A percentile compares a stretch with the other conserved stretches of the same genome.
These are phyloP conservation scores for Phytophthora hibernalis DNA, from an alignment of 352 stramenopile species.

Conservation along the genomic window DNA sequence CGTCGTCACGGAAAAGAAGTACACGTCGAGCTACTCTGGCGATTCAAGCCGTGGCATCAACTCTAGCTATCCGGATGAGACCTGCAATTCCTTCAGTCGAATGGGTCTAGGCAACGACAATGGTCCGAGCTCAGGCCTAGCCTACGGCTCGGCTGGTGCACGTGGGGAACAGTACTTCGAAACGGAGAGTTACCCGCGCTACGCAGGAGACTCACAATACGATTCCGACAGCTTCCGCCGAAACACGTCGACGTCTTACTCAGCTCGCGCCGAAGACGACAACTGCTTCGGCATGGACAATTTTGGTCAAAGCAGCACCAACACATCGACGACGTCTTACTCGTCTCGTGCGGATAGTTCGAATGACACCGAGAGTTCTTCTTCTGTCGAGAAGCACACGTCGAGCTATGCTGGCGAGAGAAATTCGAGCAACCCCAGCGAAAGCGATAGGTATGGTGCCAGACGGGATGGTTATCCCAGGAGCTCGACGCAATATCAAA, in stretches of 20 bases:
- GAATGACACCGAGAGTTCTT: slow-evolving; percentile 4
- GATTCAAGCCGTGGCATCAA: slow-evolving; percentile 7
- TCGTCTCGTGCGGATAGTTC: slow-evolving; percentile 1
- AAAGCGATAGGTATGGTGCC: slow-evolving; percentile 2
- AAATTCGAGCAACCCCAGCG: not conserved
- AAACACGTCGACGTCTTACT: not conserved
- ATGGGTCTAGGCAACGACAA: not conserved
- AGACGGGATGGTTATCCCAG: slow-evolving; percentile 8
- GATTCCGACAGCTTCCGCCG: not conserved
- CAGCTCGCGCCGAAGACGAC: not conserved
- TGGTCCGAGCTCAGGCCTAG: not conserved
- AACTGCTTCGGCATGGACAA: slow-evolving; percentile 2
- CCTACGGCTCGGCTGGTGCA: not conserved
- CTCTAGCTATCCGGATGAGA: slow-evolving; percentile 4
- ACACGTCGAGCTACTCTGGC: not conserved
- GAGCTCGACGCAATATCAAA: slow-evolving; percentile 1
- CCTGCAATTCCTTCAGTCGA: slow-evolving; percentile 2
- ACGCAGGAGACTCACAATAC: not conserved
- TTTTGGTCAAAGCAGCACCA: not conserved
- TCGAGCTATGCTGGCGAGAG: slow-evolving; percentile 5
- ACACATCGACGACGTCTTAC: slow-evolving; percentile 7
- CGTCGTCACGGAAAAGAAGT: not conserved
- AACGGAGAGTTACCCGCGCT: not conserved
- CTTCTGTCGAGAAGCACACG: not conserved
- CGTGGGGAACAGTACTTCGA: not conserved